A percentile compares a stretch with the other conserved stretches of the same genome.
Conservation (phyloP, 2,329 filamentous ascomycete genomes). For the Exophiala viscosa region DNA sequence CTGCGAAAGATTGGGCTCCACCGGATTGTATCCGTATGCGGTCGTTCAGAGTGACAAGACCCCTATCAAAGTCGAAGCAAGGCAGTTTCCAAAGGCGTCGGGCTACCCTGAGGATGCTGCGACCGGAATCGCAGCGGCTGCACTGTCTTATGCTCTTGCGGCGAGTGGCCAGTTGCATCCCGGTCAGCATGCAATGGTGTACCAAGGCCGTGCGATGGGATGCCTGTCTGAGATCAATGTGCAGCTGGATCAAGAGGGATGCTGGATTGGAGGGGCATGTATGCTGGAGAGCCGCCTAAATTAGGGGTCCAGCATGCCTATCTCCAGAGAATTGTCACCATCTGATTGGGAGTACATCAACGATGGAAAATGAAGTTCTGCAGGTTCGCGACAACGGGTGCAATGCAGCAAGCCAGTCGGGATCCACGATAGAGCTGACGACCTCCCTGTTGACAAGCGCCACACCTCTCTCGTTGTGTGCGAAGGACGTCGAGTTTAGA, state of each 20-base stretch:
- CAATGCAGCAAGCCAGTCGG: too few relatives aligned
- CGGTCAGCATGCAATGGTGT: neutral
- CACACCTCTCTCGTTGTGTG: too few relatives aligned
- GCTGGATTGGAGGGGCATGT: neutral
- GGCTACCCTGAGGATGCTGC: constrained; percentile 8
- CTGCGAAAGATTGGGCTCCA: constrained; percentile 2
- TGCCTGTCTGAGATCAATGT: constrained; percentile 2
- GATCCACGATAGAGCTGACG: too few relatives aligned
- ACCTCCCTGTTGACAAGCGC: too few relatives aligned
- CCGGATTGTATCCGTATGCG: constrained; percentile 9
- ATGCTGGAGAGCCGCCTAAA: neutral
- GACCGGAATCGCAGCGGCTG: constrained; percentile 8
- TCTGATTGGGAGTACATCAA: too few relatives aligned
- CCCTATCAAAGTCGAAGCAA: constrained; percentile 1
- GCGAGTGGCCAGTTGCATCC: neutral
- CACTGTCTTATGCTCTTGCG: neutral
- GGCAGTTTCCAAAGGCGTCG: constrained; percentile 7
- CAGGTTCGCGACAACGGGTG: too few relatives aligned
- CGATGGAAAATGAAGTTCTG: too few relatives aligned
- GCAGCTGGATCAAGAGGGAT: neutral
- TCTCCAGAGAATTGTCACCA: too few relatives aligned
- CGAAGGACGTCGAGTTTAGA: too few relatives aligned
- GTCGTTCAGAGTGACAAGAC: neutral
- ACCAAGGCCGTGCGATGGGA: constrained; percentile 7
- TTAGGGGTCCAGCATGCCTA: too few relatives aligned